These are phyloP conservation scores for Globisporangium spinosum DNA, from an alignment of 352 stramenopile genomes.

Conservation along the genomic window DNA sequence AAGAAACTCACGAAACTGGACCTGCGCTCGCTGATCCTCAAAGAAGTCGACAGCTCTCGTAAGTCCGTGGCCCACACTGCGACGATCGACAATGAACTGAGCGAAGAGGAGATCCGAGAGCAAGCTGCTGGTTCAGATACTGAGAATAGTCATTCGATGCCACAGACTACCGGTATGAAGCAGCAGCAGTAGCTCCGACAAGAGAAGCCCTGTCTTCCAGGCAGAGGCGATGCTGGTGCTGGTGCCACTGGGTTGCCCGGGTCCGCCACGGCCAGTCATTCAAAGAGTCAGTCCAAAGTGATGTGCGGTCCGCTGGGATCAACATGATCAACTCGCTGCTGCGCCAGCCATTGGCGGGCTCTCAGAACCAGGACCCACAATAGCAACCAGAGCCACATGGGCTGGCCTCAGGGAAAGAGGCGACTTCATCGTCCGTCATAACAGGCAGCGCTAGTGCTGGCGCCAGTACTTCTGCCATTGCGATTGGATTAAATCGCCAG, in stretches of 20 bases:
- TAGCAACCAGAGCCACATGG: background rate
- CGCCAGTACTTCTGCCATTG: slow-evolving; percentile 16
- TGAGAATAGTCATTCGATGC: background rate
- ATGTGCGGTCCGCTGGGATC: slow-evolving; percentile 32
- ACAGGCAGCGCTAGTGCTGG: background rate
- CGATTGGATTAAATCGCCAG: slow-evolving; percentile 46
- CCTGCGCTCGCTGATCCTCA: slow-evolving; percentile 60
- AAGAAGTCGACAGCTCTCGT: slow-evolving; percentile 60
- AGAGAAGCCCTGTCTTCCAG: background rate
- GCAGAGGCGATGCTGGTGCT: background rate
- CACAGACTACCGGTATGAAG: background rate
- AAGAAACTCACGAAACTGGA: slow-evolving; percentile 73
- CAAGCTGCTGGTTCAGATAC: background rate
- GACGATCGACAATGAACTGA: slow-evolving; percentile 7
- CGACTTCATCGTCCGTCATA: background rate
- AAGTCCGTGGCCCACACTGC: slow-evolving; percentile 23
- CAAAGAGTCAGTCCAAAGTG: slow-evolving; percentile 10
- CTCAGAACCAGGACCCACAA: slow-evolving; percentile 17
- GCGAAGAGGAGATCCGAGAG: slow-evolving; percentile 15
- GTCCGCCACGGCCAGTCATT: background rate
- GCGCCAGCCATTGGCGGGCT: slow-evolving; percentile 21
- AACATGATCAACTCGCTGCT: slow-evolving; percentile 48
- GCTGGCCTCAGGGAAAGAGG: background rate
- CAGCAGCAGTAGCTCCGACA: slow-evolving; percentile 5
- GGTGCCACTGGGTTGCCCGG: background rate